phyloP scores from a whole-genome alignment of 345 rosid species.

The Ceriops decandra region DNA sequence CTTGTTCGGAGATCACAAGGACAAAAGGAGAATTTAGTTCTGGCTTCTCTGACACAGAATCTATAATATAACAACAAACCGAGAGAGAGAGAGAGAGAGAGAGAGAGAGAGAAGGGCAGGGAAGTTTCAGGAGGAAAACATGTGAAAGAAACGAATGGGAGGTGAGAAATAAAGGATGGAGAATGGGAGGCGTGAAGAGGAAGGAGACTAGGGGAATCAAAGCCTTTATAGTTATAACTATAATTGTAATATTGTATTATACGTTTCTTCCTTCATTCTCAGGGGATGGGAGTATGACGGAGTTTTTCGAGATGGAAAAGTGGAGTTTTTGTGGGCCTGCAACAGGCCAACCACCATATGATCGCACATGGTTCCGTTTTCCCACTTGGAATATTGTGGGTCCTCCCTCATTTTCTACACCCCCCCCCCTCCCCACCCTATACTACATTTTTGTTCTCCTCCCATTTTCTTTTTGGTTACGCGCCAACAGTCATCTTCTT shows the following conservation, averaged over 20 bases:
- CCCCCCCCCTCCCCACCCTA: too few relatives aligned
- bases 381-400: conserved; percentile 39
- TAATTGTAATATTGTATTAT: conserved; percentile 12
- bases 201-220: conserved; percentile 30
- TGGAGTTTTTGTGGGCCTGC: conserved; percentile 31
- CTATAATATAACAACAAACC: conserved; percentile 13
- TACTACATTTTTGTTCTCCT: too few relatives aligned
- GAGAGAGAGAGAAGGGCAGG: conserved; percentile 11
- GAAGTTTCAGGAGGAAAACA: conserved; percentile 19
- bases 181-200: conserved; percentile 41
- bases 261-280: conserved; percentile 27
- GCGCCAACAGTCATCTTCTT: too few relatives aligned
- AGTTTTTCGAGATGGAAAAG: conserved; percentile 19
- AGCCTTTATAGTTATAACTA: neutral
- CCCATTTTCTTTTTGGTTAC: too few relatives aligned
- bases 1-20: conserved; percentile 20
- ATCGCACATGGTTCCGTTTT: conserved; percentile 56
- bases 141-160: conserved; percentile 10
- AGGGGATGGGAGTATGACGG: neutral
- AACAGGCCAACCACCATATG: conserved; percentile 63
- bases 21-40: conserved; percentile 25
- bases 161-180: conserved; percentile 19
- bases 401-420: neutral
- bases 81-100: conserved; percentile 3
- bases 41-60: conserved; percentile 29